Conservation (phyloP, 495 filamentous ascomycete genomes). For the Penicillium subrubescens region DNA sequence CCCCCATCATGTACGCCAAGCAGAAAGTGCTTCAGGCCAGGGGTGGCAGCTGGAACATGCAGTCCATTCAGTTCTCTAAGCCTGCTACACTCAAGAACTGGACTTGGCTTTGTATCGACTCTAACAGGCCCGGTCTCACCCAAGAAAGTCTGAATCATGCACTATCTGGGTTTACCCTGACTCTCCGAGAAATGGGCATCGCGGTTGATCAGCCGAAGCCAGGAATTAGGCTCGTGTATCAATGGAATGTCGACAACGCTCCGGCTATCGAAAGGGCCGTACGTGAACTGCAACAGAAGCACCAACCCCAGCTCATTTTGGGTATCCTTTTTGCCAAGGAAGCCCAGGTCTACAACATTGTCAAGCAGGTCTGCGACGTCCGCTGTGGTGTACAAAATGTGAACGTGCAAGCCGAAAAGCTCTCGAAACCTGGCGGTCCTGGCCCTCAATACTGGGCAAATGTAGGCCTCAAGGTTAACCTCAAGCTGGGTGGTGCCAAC, state of each 20-base stretch:
- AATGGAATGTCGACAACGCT: slow-evolving; percentile 11
- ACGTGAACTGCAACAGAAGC: slow-evolving; percentile 29
- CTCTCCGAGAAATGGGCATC: slow-evolving; percentile 37
- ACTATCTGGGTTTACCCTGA: neutral
- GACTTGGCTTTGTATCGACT: slow-evolving; percentile 35
- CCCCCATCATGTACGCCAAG: slow-evolving; percentile 52
- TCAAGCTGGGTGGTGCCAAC: slow-evolving; percentile 82
- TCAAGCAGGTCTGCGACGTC: slow-evolving; percentile 71
- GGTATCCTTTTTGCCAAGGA: slow-evolving; percentile 60
- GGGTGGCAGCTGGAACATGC: slow-evolving; percentile 61
- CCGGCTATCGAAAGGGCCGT: slow-evolving; percentile 34
- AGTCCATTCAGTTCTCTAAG: slow-evolving; percentile 43
- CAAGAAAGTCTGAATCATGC: neutral
- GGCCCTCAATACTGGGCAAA: slow-evolving; percentile 69
- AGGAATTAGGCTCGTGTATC: slow-evolving; percentile 22
- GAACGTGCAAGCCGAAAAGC: slow-evolving; percentile 56
- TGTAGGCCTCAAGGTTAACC: slow-evolving; percentile 78
- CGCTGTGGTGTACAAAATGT: slow-evolving; percentile 65
- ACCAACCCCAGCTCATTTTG: slow-evolving; percentile 56
- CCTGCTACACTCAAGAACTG: slow-evolving; percentile 38
- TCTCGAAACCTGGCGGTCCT: slow-evolving; percentile 29
- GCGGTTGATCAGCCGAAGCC: slow-evolving; percentile 9
- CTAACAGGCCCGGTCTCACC: neutral
- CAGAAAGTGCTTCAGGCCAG: slow-evolving; percentile 27
- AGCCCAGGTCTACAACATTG: slow-evolving; percentile 58